Conservation (phyloP, 257 asterid species). For the Ocimum tenuiflorum region DNA sequence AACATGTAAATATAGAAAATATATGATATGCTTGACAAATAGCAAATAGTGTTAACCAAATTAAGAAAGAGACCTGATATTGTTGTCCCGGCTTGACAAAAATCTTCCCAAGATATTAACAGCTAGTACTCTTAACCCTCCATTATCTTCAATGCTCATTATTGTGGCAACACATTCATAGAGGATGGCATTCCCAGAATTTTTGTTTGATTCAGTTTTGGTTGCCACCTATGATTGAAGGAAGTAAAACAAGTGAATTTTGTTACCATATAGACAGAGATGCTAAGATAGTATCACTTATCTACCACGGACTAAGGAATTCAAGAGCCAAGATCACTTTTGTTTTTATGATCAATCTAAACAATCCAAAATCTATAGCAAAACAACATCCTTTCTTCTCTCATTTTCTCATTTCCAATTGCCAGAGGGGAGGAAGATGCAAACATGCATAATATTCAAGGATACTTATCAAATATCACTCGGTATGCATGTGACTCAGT, state of each 20-base stretch:
- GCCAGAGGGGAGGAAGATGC: neutral
- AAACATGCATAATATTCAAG: too few relatives aligned
- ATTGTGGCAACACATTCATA: conserved; percentile 94
- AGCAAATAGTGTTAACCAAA: conserved; percentile 10
- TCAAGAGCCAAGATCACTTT: neutral
- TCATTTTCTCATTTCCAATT: neutral
- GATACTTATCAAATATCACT: neutral
- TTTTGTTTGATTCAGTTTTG: conserved; percentile 89
- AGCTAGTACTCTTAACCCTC: conserved; percentile 93
- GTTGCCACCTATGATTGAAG: conserved; percentile 76
- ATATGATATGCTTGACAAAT: conserved; percentile 7
- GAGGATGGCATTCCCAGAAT: conserved; percentile 94
- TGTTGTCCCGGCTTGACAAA: conserved; percentile 97
- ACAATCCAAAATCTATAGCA: neutral
- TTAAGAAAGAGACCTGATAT: conserved; percentile 55
- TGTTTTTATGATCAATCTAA: too few relatives aligned
- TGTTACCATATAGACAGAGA: too few relatives aligned
- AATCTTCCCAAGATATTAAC: conserved; percentile 95
- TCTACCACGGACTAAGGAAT: too few relatives aligned
- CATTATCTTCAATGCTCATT: conserved; percentile 85
- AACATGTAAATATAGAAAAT: conserved; percentile 6
- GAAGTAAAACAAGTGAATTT: conserved; percentile 7
- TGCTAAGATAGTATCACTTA: too few relatives aligned
- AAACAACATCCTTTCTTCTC: neutral
- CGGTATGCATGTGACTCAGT: neutral